phyloP scores from a whole-genome alignment of 352 stramenopile genomes.

The Pythium sukuiense region DNA sequence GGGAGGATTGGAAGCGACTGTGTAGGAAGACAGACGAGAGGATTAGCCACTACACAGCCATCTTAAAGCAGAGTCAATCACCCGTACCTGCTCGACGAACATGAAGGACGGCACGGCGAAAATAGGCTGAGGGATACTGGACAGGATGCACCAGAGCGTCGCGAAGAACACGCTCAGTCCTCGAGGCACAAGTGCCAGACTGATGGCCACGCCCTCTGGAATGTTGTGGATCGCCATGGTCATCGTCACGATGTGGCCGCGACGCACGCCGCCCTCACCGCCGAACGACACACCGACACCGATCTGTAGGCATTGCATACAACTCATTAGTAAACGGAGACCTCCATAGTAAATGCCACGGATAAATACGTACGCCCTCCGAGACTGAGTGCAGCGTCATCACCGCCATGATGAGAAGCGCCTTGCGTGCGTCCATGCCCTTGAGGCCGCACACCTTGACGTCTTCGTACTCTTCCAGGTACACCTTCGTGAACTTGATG shows the following conservation, averaged over 20 bases:
- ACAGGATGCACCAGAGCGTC: constrained; percentile 90
- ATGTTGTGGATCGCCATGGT: constrained; percentile 99
- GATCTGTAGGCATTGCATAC: constrained; percentile 35
- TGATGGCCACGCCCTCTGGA: constrained; percentile 95
- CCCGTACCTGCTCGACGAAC: constrained; percentile 63
- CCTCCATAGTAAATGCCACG: no score
- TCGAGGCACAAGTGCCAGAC: constrained; percentile 93
- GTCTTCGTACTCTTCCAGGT: constrained; percentile 95
- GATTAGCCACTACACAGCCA: background rate
- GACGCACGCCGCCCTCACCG: constrained; percentile 89
- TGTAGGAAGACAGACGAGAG: background rate
- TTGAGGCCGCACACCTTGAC: constrained; percentile 85
- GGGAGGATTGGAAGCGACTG: constrained; percentile 95
- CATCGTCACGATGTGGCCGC: constrained; percentile 96
- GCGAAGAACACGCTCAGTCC: constrained; percentile 89
- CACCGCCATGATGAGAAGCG: constrained; percentile 97
- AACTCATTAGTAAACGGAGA: no score
- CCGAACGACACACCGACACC: constrained; percentile 98
- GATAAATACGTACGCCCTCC: constrained; percentile 86
- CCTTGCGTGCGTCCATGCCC: constrained; percentile 87
- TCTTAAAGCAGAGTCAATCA: background rate
- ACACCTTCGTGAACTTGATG: constrained; percentile 94
- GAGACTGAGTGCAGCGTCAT: constrained; percentile 99
- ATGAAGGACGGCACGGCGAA: constrained; percentile 98
- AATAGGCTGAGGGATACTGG: constrained; percentile 93